Conservation (phyloP, 2,329 filamentous ascomycete species). For the Cladosporium sp. region DNA sequence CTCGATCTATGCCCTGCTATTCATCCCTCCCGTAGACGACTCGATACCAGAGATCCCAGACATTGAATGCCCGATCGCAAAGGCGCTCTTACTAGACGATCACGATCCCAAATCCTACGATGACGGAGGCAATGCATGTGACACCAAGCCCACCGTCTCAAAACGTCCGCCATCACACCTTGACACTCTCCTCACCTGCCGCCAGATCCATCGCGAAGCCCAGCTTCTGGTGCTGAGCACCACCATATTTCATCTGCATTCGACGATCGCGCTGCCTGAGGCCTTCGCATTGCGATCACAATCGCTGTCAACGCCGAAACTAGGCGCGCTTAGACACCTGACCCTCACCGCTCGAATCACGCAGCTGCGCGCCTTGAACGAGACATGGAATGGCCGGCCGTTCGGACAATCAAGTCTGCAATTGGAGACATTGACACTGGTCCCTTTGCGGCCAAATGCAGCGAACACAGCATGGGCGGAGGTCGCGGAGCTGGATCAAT, state of each 20-base stretch:
- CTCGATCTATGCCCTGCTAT: slow-evolving; percentile 7
- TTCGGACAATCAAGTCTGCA: slow-evolving; percentile 27
- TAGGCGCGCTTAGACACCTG: slow-evolving; percentile 27
- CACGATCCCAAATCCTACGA: not conserved
- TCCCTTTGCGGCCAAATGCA: slow-evolving; percentile 28
- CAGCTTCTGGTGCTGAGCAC: slow-evolving; percentile 26
- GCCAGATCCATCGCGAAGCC: slow-evolving; percentile 22
- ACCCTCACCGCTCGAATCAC: slow-evolving; percentile 28
- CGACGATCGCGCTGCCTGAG: slow-evolving; percentile 21
- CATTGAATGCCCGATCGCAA: not conserved
- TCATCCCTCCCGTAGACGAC: slow-evolving; percentile 5
- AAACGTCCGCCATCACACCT: not conserved
- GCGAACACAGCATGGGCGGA: slow-evolving; percentile 25
- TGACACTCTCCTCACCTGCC: slow-evolving; percentile 8
- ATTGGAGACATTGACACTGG: slow-evolving; percentile 28
- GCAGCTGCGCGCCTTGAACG: slow-evolving; percentile 29
- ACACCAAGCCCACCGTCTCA: not conserved
- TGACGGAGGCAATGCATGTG: not conserved
- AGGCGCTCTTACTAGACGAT: not conserved
- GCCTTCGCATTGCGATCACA: slow-evolving; percentile 22
- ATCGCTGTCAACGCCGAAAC: slow-evolving; percentile 16
- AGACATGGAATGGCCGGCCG: slow-evolving; percentile 29
- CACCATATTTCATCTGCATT: slow-evolving; percentile 25
- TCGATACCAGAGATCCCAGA: not conserved
- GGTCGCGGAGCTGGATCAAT: slow-evolving; percentile 30